These are phyloP conservation scores for Ophiosphaerella korrae DNA, from an alignment of 2,329 filamentous ascomycete genomes.

Conservation along the genomic window DNA sequence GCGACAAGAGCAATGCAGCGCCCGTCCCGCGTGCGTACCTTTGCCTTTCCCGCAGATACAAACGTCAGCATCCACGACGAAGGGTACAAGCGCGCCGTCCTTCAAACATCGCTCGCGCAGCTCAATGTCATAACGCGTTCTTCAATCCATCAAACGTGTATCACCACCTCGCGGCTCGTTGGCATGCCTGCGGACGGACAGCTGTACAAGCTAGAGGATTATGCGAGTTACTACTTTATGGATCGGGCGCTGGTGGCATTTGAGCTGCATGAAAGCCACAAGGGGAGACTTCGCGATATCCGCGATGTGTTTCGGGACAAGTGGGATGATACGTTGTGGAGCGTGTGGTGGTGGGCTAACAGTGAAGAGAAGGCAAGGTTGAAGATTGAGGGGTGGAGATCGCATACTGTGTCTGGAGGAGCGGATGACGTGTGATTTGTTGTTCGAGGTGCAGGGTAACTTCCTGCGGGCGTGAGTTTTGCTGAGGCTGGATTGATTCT, in stretches of 20 bases:
- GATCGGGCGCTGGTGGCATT: constrained; percentile 13
- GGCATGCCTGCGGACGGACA: not conserved
- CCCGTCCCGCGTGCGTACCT: constrained; percentile 1
- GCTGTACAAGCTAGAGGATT: constrained; percentile 9
- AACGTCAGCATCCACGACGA: not conserved
- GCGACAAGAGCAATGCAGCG: constrained; percentile 9
- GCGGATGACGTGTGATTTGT: no score
- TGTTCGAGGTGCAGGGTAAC: no score
- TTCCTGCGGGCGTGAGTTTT: no score
- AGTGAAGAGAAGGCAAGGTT: constrained; percentile 28
- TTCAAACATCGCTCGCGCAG: not conserved
- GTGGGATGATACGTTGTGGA: constrained; percentile 22
- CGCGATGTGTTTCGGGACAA: constrained; percentile 8
- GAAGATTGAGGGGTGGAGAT: constrained; percentile 29
- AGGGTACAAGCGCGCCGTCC: not conserved
- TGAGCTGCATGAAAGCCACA: constrained; percentile 2
- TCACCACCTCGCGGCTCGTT: not conserved
- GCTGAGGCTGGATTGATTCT: no score
- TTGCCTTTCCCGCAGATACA: constrained; percentile 1
- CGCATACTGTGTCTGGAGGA: not conserved
- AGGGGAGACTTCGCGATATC: constrained; percentile 6
- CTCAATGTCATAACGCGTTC: constrained; percentile 16
- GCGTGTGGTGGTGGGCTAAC: constrained; percentile 34
- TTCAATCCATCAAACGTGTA: constrained; percentile 11
- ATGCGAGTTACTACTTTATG: constrained; percentile 6